Conservation (phyloP, 2,329 filamentous ascomycete genomes). For the Xylariaceae sp. region DNA sequence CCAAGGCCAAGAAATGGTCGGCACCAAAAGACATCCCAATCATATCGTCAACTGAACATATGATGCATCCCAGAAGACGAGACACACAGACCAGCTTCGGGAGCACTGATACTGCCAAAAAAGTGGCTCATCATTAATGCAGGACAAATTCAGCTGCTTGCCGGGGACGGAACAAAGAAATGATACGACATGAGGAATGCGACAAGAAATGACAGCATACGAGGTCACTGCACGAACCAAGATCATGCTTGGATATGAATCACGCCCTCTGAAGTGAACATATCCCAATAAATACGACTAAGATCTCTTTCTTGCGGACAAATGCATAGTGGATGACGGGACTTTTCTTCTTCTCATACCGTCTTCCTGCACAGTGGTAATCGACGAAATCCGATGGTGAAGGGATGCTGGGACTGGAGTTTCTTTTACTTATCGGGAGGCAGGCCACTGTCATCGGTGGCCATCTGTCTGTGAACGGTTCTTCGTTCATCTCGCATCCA, state of each 20-base stretch:
- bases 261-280: too few species aligned
- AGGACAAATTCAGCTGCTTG: too few species aligned
- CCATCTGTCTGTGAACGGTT: slow-evolving; percentile 2
- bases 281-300: too few species aligned
- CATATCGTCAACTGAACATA: slow-evolving; percentile 32
- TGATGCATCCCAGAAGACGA: slow-evolving; percentile 43
- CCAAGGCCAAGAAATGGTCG: slow-evolving; percentile 48
- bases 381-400: neutral
- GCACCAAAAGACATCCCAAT: slow-evolving; percentile 25
- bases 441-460: slow-evolving; percentile 3
- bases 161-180: too few species aligned
- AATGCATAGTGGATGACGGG: too few species aligned
- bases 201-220: too few species aligned
- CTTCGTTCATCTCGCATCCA: slow-evolving; percentile 12
- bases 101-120: slow-evolving; percentile 64
- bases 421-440: slow-evolving; percentile 1
- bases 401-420: neutral
- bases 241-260: too few species aligned
- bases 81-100: slow-evolving; percentile 61
- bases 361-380: neutral
- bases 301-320: too few species aligned
- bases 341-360: too few species aligned
- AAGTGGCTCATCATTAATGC: slow-evolving; percentile 34
- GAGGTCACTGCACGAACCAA: too few species aligned
- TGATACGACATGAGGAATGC: too few species aligned